phyloP scores from a whole-genome alignment of 352 stramenopile species.

The Pythium aphanidermatum region DNA sequence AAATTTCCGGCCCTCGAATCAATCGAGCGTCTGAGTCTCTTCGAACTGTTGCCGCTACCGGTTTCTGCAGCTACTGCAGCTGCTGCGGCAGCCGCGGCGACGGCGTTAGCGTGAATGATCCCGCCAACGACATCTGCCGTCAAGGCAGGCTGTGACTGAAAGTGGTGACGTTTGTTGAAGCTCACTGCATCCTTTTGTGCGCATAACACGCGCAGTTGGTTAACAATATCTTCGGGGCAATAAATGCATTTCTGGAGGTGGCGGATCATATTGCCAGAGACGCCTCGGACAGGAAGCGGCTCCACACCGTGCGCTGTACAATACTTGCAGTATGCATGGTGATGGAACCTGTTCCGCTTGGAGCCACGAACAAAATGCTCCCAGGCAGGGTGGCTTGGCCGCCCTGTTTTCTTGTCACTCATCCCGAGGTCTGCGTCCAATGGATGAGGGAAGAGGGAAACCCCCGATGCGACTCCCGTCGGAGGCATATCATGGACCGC shows the following conservation, averaged over 20 bases:
- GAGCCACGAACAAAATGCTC: constrained; percentile 69
- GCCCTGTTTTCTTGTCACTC: constrained; percentile 59
- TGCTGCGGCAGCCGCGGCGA: not conserved
- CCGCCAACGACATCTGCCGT: constrained; percentile 24
- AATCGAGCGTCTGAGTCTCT: constrained; percentile 13
- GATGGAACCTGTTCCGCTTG: constrained; percentile 80
- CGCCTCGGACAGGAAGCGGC: constrained; percentile 43
- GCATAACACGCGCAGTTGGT: constrained; percentile 55
- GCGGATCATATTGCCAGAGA: constrained; percentile 81
- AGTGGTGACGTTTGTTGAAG: constrained; percentile 65
- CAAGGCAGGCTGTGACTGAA: constrained; percentile 12
- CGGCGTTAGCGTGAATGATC: constrained; percentile 11
- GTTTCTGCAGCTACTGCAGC: not conserved
- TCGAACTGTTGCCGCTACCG: not conserved
- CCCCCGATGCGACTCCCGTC: not conserved
- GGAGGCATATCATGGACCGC: no score
- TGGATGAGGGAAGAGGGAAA: not conserved
- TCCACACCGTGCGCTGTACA: constrained; percentile 52
- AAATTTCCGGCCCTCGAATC: no score
- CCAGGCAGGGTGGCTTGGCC: constrained; percentile 69
- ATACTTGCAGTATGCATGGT: constrained; percentile 72
- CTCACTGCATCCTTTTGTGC: constrained; percentile 66
- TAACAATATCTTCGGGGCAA: constrained; percentile 60
- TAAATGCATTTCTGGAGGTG: constrained; percentile 78
- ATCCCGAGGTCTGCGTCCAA: not conserved